Evolutionary conservation across 495 filamentous ascomycete genomes (phyloP), one percentile per base, ranked within the genome.

Genomic region (Jackrogersella multiformis): DNA sequence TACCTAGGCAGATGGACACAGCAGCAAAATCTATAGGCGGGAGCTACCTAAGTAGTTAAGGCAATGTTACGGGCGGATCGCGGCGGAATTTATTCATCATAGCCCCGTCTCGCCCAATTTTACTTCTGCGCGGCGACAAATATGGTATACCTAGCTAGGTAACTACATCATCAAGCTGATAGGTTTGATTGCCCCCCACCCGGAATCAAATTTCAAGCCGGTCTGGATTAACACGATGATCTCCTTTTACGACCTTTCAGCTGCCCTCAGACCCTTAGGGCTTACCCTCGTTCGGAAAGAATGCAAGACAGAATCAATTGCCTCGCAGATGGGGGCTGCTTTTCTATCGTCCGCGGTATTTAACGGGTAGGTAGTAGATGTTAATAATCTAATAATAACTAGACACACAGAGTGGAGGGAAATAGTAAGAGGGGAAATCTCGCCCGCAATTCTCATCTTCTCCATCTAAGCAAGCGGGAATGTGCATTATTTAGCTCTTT

Each of bases 221-320:
- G 26, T 23, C 51, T 38, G 21, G 61, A 64, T 64, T 55, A 49
- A 20, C 66, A 52, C 18, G 15, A 16, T 34, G 8, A 1, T 64
- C 49, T 53, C 60, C 60, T 42, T 36, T 69, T 61, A 36, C 30
- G 36, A 55, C 34, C 20, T 64, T 64, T 69, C 66, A 69, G 66
- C 66, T 69, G 34, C 55, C 55, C 2, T 8, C 24, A 28, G 7
- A 4, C 7, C 26, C 32, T 24, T 48, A 36, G 41, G 10, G 41
- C 49, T 45, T 56, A 24, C 42, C 60, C 42, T 21, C 28, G 26
- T 64, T 69, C 55, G 60, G 66, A 64, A 64, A 68, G 48, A 42
- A 41, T 46, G 35, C 54, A 18, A 58, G 28, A 51, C 23, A 36
- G 28, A 18, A 32, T 35, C 30, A n/a, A 41, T 53, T 26, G 16